A percentile compares a stretch with the other conserved stretches of the same genome.
Conservation (phyloP, 345 rosid genomes). For the Populus pruinosa region DNA sequence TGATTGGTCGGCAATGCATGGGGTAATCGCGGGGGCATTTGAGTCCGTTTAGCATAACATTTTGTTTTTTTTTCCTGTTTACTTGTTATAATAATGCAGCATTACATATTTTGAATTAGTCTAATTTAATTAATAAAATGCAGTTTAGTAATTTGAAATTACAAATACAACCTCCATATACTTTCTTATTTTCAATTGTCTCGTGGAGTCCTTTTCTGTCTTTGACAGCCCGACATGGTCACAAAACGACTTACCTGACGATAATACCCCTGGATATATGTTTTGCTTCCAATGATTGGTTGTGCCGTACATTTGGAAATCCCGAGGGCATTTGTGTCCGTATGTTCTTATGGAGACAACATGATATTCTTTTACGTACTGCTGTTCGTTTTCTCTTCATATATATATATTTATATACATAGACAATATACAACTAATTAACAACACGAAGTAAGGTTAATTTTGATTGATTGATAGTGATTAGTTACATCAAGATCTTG, state of each 20-base stretch:
- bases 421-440: background rate
- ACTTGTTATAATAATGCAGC: background rate
- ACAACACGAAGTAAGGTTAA: background rate
- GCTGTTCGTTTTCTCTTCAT: background rate
- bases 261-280: no score
- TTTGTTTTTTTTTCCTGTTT: constrained; percentile 2
- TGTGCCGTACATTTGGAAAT: constrained; percentile 26
- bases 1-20: constrained; percentile 38
- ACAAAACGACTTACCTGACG: background rate
- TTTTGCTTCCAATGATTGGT: background rate
- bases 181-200: background rate
- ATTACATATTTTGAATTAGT: no score
- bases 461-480: background rate
- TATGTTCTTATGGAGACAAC: background rate
- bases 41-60: constrained; percentile 15
- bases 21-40: constrained; percentile 53
- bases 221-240: background rate
- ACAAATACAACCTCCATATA: no score
- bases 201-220: background rate
- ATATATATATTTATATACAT: background rate
- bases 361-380: background rate
- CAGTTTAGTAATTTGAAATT: no score
- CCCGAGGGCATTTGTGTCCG: constrained; percentile 48
- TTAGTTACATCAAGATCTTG: background rate
- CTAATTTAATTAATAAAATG: no score